Base-by-base conservation (phyloP, 1,284 basidiomycete genomes). In the Sporisorium sorghi region DNA sequence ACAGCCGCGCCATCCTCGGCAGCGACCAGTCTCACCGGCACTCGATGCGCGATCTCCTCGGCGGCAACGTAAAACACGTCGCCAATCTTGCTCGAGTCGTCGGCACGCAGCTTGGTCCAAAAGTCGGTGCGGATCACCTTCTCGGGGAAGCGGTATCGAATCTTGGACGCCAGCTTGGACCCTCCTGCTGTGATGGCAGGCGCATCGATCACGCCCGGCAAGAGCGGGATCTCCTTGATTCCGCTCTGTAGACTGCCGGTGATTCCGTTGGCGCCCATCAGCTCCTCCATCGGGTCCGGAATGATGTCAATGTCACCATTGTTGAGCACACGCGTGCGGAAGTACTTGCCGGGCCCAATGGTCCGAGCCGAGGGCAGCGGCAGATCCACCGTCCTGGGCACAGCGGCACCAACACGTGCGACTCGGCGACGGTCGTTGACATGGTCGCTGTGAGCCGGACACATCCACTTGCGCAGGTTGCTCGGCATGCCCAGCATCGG, bases 401-500 rank as follows among this genome's bases (percentile, higher is more conserved):
- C 55, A 52, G 67, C 48, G 8, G 66, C 33, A 48, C 62, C 65
- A 48, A 60, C 58, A 12, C 77, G 72, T 40, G 77, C 74, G 15
- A 84, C 55, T 28, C 77, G 56, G n/a, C 61, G 46, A 58, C 78
- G 61, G 30, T 78, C 79, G 69, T 92, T 85, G 62, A 91, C 88
- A 70, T 90, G 90, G 68, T 96, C 93, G 28, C 90, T 90, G 84
- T 99, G 96, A 80, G 94, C 93, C 2, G 97, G 97, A 86, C 96
- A 99, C 93, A 96, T 97, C 96, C 97, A 99, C 85, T 95, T 97
- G 86, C 91, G 91, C 73, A 90, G 90, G 60, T 91, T 89, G 26
- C 91, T 89, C 4, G 97, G 97, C 89, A 98, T 91, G 47, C 88
- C 88, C 21, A 91, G 87, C 76, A 97, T 87, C 2, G 97, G 96